Conservation (phyloP, 2,329 filamentous ascomycete species). For the Ampelomyces quisqualis region DNA sequence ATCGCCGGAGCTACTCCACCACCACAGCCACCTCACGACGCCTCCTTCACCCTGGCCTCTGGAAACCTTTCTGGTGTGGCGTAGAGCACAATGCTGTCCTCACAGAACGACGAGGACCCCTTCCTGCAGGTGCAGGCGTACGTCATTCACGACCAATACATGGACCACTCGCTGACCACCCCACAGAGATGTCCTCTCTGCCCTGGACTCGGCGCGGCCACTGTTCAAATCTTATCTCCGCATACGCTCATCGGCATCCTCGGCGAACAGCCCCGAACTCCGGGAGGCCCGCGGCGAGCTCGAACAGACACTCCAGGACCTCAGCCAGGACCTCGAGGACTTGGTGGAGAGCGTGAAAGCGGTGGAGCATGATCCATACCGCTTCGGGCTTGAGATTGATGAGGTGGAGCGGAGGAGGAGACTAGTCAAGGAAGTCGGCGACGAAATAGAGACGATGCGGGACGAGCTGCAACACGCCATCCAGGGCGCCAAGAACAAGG, state of each 20-base stretch:
- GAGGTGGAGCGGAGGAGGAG: conserved; percentile 79
- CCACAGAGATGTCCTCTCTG: conserved; percentile 78
- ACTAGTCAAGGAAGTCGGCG: conserved; percentile 84
- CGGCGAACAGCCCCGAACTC: conserved; percentile 64
- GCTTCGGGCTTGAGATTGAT: conserved; percentile 79
- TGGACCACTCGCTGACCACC: conserved; percentile 25
- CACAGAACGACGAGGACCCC: conserved; percentile 48
- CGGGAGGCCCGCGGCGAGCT: conserved; percentile 71
- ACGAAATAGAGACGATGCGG: conserved; percentile 86
- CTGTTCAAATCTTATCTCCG: conserved; percentile 94
- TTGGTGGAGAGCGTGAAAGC: conserved; percentile 83
- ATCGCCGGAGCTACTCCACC: conserved; percentile 9
- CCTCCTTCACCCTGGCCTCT: background rate
- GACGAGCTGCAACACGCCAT: conserved; percentile 70
- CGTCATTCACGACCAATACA: conserved; percentile 13
- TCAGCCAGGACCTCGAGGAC: conserved; percentile 83
- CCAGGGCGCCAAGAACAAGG: conserved; percentile 43
- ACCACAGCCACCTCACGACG: background rate
- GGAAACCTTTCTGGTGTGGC: conserved; percentile 5
- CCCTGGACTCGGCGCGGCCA: conserved; percentile 76
- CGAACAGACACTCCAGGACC: conserved; percentile 69
- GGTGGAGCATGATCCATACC: conserved; percentile 81
- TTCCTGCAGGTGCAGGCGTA: conserved; percentile 54
- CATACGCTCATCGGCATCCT: conserved; percentile 81
- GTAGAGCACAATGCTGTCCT: conserved; percentile 39